Conservation (phyloP, 2,329 filamentous ascomycete species). For the Fusarium sp. region DNA sequence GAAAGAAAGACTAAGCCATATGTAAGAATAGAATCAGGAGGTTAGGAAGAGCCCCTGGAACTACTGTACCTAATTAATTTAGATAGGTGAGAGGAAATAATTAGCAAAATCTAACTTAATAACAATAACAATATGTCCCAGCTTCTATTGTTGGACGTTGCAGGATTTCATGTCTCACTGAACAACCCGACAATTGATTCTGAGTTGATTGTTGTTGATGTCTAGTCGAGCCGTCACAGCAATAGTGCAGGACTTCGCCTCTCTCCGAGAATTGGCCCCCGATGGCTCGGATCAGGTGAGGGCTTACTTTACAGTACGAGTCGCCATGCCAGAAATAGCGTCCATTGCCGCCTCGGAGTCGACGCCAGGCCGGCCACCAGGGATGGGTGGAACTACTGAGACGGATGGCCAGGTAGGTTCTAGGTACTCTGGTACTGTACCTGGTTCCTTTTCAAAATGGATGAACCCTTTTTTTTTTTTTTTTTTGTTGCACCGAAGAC, state of each 20-base stretch:
- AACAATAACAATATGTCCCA: neutral
- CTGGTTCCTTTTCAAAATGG: conserved; percentile 5
- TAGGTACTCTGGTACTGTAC: neutral
- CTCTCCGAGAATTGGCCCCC: conserved; percentile 34
- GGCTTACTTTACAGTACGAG: conserved; percentile 28
- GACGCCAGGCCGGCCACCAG: conserved; percentile 24
- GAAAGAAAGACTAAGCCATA: neutral
- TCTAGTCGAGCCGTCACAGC: conserved; percentile 9
- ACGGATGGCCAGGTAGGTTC: conserved; percentile 7
- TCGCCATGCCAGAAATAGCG: conserved; percentile 42
- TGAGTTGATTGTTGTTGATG: conserved; percentile 1
- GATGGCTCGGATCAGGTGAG: conserved; percentile 38
- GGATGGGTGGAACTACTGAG: conserved; percentile 35
- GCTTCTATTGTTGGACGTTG: neutral
- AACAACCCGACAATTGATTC: conserved; percentile 5
- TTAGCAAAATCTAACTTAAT: neutral
- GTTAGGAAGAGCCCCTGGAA: neutral
- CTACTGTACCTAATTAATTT: neutral
- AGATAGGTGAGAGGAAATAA: neutral
- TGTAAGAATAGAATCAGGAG: conserved; percentile 12
- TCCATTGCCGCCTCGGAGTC: conserved; percentile 41
- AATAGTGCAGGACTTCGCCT: conserved; percentile 37
- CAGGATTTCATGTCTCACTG: neutral
- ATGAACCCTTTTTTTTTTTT: conserved; percentile 32
- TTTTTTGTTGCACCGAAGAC: conserved; percentile 31